phyloP scores from a whole-genome alignment of 2,329 filamentous ascomycete species.

The Blastomyces percursus region DNA sequence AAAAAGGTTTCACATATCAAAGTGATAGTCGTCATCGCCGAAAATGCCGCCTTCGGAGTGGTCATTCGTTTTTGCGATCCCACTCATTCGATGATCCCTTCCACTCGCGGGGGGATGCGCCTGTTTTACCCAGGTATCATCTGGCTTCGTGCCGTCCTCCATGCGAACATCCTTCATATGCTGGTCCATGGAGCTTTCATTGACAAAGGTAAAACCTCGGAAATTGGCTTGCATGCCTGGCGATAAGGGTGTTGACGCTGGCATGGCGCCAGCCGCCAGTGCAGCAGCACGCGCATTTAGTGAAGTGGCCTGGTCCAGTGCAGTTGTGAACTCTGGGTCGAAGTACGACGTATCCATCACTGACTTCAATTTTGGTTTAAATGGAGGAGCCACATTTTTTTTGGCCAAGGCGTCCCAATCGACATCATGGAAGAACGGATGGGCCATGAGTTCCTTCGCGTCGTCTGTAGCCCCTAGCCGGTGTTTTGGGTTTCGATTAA shows the following conservation, averaged over 20 bases:
- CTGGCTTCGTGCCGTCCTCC: constrained; percentile 32
- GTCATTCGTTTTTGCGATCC: constrained; percentile 32
- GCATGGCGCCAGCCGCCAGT: constrained; percentile 66
- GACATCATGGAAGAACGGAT: constrained; percentile 88
- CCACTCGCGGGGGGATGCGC: neutral
- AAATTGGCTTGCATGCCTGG: constrained; percentile 97
- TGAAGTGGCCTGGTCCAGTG: constrained; percentile 73
- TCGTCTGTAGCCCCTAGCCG: constrained; percentile 82
- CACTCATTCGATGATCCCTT: constrained; percentile 34
- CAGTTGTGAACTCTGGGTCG: constrained; percentile 95
- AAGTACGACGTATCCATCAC: constrained; percentile 97
- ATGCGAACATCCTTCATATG: constrained; percentile 39
- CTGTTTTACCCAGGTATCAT: constrained; percentile 12
- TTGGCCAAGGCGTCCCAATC: constrained; percentile 81
- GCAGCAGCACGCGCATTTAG: constrained; percentile 85
- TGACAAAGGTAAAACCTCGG: constrained; percentile 97
- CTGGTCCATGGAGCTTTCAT: constrained; percentile 87
- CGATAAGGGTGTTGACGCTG: constrained; percentile 81
- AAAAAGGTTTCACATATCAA: constrained; percentile 31
- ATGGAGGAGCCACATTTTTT: constrained; percentile 90
- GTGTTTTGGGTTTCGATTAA: constrained; percentile 96
- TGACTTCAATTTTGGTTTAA: constrained; percentile 94
- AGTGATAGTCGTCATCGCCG: constrained; percentile 33
- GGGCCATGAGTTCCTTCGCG: constrained; percentile 85
- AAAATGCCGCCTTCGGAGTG: constrained; percentile 32